Base-by-base conservation (phyloP, 208 protist genomes). In the Giardia muris region DNA sequence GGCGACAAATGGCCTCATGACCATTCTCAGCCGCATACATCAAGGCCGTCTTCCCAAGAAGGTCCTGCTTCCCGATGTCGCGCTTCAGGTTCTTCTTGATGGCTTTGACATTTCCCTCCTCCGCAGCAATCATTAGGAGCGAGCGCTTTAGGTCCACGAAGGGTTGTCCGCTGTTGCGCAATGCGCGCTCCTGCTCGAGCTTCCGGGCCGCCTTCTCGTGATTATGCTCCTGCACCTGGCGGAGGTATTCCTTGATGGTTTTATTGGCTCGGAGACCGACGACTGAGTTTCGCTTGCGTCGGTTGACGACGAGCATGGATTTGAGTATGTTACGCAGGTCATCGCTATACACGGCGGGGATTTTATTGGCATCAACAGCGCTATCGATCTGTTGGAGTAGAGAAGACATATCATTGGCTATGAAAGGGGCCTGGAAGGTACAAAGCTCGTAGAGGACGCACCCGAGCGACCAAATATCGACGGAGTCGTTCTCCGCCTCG, bases 1-100 rank as follows among this genome's bases (percentile, higher is more conserved):
- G 86, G 4, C 42, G 86, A 46, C 4, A 46, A 4, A 44, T 43
- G n/a, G 19, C 86, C 4, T 46, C 42, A 4, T 89, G n/a, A 44
- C 86, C 86, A 43, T 10, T 43, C 45, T 89, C 4, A 45, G 86
- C 86, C 4, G 86, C 86, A 4, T 46, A 89, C 86, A 89, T 89
- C 42, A 89, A 43, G 19, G 86, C 86, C 19, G 86, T 89, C 42
- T 89, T 46, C 86, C 86, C 86, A 46, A 89, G 3, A 4, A 89
- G 3, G 45, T 89, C 86, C 45, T 89, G 57, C 57, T 39, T 76
- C 19, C 57, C 57, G 10, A 76, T 30, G 30, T 76, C 57, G 10
- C 30, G 10, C 57, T 76, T 76, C 10, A 76, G 57, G 57, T 30
- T 10, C 57, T 30, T 10, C 57, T 76, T 76, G 30, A 76, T 30